These are phyloP conservation scores for Wickerhamomyces chaumierensis DNA, from an alignment of 805 yeast genomes.

Conservation along the genomic window DNA sequence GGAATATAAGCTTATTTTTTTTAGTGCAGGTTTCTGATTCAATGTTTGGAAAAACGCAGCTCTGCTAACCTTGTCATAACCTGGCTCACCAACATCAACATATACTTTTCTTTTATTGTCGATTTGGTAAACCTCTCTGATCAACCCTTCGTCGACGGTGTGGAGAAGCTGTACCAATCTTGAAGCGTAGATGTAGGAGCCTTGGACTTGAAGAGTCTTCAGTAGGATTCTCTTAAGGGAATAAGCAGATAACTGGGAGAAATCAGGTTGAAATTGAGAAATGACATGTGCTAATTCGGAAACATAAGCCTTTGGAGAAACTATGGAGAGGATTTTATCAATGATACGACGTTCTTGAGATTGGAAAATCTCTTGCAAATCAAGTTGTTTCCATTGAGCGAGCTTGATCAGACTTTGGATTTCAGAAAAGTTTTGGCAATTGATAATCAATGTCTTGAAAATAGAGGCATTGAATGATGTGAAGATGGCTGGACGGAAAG, in stretches of 20 bases:
- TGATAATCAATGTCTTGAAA: not conserved
- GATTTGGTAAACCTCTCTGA: not conserved
- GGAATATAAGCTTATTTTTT: too few relatives aligned
- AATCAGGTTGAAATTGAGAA: not conserved
- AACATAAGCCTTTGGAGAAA: not conserved
- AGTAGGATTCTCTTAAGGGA: too few relatives aligned
- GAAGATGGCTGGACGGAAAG: not conserved
- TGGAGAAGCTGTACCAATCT: not conserved
- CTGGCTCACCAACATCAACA: slow-evolving; percentile 2
- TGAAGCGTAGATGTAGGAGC: not conserved
- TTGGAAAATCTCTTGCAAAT: not conserved
- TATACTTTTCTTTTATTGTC: not conserved
- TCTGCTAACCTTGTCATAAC: not conserved
- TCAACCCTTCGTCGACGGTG: not conserved
- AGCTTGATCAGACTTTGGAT: not conserved
- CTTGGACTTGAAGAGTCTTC: too few relatives aligned
- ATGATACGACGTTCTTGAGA: not conserved
- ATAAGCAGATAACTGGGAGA: not conserved
- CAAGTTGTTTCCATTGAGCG: not conserved
- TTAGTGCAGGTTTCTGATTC: too few relatives aligned
- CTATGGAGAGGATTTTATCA: not conserved
- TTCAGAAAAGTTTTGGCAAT: not conserved
- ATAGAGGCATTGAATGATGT: not conserved
- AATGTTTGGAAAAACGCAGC: not conserved
- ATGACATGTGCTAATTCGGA: not conserved